Conservation (phyloP, 2,329 filamentous ascomycete genomes). For the Diaporthe ampelina region DNA sequence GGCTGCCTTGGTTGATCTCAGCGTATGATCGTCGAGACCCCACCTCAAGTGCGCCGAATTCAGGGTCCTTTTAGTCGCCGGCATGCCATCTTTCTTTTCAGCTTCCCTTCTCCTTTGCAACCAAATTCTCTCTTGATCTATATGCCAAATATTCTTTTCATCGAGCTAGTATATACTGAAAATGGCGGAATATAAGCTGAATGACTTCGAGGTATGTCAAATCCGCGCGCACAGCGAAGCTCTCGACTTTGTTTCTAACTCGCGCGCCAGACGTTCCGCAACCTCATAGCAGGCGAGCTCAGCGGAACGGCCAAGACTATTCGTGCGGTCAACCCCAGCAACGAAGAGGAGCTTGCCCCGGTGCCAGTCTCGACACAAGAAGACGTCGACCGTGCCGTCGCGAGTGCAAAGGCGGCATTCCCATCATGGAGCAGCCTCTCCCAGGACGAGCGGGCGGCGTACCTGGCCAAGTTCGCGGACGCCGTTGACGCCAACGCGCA, state of each 20-base stretch:
- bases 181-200: slow-evolving; percentile 27
- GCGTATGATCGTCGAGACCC: neutral
- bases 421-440: slow-evolving; percentile 54
- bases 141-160: neutral
- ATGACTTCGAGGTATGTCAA: slow-evolving; percentile 33
- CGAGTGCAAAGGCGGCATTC: slow-evolving; percentile 53
- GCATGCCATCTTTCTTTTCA: neutral
- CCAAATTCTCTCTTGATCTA: neutral
- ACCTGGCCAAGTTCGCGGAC: slow-evolving; percentile 48
- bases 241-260: neutral
- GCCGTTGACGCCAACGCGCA: slow-evolving; percentile 51
- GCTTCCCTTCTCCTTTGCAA: neutral
- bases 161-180: neutral
- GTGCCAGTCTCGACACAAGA: slow-evolving; percentile 55
- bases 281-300: slow-evolving; percentile 46
- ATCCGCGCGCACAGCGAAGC: neutral
- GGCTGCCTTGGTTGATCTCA: neutral
- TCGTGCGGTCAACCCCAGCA: slow-evolving; percentile 53
- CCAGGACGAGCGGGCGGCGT: slow-evolving; percentile 51
- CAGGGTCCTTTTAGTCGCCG: neutral
- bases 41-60: neutral
- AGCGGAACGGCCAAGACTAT: slow-evolving; percentile 43
- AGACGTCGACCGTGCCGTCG: slow-evolving; percentile 57
- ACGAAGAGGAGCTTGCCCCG: slow-evolving; percentile 49
- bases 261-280: slow-evolving; percentile 42